Percentiles rank a stretch among this genome's conserved stretches.
phyloP scores from a whole-genome alignment of 1,284 basidiomycete genomes.

The Schizophyllum amplum region DNA sequence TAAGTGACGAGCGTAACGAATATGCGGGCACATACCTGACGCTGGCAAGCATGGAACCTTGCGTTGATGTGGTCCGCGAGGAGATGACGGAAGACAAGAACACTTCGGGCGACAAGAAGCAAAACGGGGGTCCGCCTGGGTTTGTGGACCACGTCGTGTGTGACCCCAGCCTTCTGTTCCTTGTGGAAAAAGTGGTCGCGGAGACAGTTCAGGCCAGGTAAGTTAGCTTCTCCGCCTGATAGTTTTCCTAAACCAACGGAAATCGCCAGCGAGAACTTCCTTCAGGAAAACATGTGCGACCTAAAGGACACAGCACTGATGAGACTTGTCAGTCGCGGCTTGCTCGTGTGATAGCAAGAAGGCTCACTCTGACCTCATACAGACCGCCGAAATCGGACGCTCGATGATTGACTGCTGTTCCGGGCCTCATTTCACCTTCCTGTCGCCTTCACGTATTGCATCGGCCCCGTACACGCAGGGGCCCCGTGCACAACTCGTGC shows the following conservation, averaged over 20 bases:
- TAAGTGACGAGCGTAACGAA: background rate
- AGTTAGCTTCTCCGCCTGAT: background rate
- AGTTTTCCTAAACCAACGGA: background rate
- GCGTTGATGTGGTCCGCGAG: too few species aligned
- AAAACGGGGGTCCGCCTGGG: too few species aligned
- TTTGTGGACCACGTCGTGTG: background rate
- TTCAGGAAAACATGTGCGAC: conserved; percentile 15
- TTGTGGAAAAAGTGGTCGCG: background rate
- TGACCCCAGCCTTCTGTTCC: background rate
- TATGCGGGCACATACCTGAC: background rate
- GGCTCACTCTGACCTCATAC: background rate
- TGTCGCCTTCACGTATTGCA: conserved; percentile 29
- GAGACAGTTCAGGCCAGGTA: background rate
- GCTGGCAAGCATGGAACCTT: background rate
- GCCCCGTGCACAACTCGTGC: background rate
- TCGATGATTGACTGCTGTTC: conserved; percentile 31
- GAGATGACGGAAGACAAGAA: too few species aligned
- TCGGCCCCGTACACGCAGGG: too few species aligned
- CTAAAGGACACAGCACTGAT: background rate
- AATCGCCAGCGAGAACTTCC: too few species aligned
- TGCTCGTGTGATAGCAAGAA: too few species aligned
- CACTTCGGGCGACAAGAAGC: too few species aligned
- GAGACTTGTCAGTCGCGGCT: background rate
- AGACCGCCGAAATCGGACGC: conserved; percentile 46
- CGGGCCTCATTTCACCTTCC: conserved; percentile 42